A percentile compares a stretch with the other conserved stretches of the same genome.
Evolutionary conservation across 106 monocot species (phyloP).

Genomic region (Apostasia shenzhenica): DNA sequence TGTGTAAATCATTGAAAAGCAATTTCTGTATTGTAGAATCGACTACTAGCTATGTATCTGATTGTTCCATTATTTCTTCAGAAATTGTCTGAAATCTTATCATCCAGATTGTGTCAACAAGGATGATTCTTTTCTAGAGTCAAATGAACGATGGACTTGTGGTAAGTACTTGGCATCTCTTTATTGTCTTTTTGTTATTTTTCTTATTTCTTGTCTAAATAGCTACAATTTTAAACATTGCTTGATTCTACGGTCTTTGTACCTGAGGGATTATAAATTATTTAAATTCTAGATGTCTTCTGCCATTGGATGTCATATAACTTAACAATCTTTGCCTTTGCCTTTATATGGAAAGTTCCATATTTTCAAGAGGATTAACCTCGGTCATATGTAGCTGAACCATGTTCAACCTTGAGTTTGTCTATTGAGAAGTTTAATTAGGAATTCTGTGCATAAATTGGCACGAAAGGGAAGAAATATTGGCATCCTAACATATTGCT

Average conservation of each 20-base stretch:
- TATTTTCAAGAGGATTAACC: no score
- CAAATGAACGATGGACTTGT: conserved; percentile 42
- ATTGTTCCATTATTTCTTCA: conserved; percentile 10
- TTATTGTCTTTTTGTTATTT: conserved; percentile 1
- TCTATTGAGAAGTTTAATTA: background rate
- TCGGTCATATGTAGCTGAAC: background rate
- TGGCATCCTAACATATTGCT: background rate
- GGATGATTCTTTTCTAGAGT: conserved; percentile 43
- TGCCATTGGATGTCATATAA: no score
- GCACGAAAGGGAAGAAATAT: background rate
- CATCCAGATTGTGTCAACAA: conserved; percentile 58
- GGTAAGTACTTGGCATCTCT: conserved; percentile 26
- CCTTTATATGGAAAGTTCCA: no score
- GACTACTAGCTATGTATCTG: background rate
- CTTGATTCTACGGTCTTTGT: background rate
- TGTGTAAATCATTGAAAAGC: no score
- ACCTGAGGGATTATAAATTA: background rate
- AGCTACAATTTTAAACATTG: background rate
- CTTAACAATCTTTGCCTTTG: no score
- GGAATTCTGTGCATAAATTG: background rate
- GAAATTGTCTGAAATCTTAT: conserved; percentile 70
- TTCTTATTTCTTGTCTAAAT: background rate
- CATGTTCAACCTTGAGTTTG: background rate
- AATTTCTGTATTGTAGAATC: no score
- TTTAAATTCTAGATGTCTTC: no score